Conservation (phyloP, 192 early-diverging fungal species). For the Coemansia sp. region DNA sequence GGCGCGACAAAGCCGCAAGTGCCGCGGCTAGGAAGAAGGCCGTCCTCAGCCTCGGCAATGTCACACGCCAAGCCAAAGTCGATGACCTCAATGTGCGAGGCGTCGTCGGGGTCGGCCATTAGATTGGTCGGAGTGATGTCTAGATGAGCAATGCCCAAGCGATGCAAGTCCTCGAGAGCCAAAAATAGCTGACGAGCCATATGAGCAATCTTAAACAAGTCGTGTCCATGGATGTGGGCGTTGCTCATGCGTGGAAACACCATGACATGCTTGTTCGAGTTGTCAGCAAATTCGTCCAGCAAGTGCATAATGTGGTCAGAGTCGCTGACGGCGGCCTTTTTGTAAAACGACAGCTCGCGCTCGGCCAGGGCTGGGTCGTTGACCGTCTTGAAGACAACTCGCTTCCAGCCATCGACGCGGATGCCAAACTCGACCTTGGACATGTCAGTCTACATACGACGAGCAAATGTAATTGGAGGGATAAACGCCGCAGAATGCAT, state of each 20-base stretch:
- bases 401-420: conserved; percentile 60
- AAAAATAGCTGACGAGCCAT: conserved; percentile 58
- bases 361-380: conserved; percentile 57
- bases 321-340: conserved; percentile 42
- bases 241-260: conserved; percentile 63
- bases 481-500: conserved; percentile 8
- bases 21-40: conserved; percentile 63
- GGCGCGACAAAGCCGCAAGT: conserved; percentile 78
- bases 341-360: conserved; percentile 61
- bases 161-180: conserved; percentile 64
- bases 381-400: conserved; percentile 68
- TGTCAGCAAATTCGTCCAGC: conserved; percentile 65
- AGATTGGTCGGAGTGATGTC: conserved; percentile 69
- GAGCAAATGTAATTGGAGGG: conserved; percentile 8
- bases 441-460: conserved; percentile 53
- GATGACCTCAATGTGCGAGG: conserved; percentile 63
- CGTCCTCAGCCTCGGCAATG: conserved; percentile 17
- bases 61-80: conserved; percentile 75
- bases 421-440: conserved; percentile 68
- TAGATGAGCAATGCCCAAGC: conserved; percentile 64
- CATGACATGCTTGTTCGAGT: conserved; percentile 59
- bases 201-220: conserved; percentile 57
- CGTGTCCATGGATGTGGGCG: conserved; percentile 57
- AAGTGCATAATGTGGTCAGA: conserved; percentile 58
- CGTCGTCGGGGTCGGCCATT: conserved; percentile 59